Evolutionary conservation across 2,329 filamentous ascomycete species (phyloP).

Genomic region (Madurella mycetomatis): DNA sequence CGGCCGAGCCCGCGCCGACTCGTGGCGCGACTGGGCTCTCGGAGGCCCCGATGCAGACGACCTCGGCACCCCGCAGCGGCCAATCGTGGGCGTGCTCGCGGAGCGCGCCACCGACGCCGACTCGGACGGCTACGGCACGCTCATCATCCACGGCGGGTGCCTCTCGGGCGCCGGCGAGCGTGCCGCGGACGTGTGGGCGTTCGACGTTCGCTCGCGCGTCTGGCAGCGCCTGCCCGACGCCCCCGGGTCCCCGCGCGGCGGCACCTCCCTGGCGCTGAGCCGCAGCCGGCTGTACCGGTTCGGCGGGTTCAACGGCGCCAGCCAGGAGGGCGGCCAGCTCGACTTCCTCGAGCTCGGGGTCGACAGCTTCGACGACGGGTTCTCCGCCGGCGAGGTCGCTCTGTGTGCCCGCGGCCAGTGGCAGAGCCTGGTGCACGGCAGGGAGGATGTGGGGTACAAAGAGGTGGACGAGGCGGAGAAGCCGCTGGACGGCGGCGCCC

Average conservation of each 20-base stretch:
- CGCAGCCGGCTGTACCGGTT: conserved; percentile 68
- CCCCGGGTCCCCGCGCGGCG: conserved; percentile 62
- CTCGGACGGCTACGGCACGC: conserved; percentile 58
- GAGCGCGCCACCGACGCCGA: conserved; percentile 57
- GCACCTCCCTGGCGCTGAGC: conserved; percentile 61
- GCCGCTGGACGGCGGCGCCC: conserved; percentile 13
- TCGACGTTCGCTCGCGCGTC: conserved; percentile 57
- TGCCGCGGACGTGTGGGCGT: conserved; percentile 70
- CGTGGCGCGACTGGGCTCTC: conserved; percentile 53
- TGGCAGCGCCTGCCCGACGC: conserved; percentile 68
- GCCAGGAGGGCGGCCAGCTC: conserved; percentile 65
- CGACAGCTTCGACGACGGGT: conserved; percentile 50
- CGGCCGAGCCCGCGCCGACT: conserved; percentile 32
- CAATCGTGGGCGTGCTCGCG: conserved; percentile 54
- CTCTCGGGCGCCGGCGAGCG: conserved; percentile 54
- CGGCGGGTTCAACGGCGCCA: conserved; percentile 71
- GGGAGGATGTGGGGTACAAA: conserved; percentile 26
- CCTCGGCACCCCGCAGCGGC: conserved; percentile 55
- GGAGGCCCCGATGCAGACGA: conserved; percentile 44
- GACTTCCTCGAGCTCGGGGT: conserved; percentile 60
- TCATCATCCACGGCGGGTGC: conserved; percentile 75
- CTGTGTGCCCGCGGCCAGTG: conserved; percentile 49
- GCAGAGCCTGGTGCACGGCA: conserved; percentile 43
- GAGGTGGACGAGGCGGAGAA: conserved; percentile 33
- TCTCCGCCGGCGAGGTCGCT: conserved; percentile 45